These are phyloP conservation scores for Xylaria polymorpha DNA, from an alignment of 2,329 filamentous ascomycete genomes.

Conservation along the genomic window DNA sequence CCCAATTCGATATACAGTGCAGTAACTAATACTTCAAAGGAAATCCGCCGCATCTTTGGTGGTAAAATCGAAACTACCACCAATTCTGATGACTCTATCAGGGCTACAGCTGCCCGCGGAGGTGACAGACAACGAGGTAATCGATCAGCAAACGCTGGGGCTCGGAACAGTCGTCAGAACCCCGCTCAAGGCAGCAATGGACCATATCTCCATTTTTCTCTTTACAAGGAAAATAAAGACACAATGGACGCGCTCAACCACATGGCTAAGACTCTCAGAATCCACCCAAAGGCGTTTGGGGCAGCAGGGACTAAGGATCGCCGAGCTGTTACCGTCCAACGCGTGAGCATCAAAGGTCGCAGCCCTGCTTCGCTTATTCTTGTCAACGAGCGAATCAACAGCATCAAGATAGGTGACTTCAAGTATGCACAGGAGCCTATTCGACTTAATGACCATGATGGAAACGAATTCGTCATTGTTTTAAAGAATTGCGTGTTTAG, in stretches of 20 bases:
- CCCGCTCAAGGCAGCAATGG: conserved; percentile 59
- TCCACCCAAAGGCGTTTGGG: conserved; percentile 78
- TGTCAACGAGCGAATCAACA: conserved; percentile 71
- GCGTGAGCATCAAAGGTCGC: conserved; percentile 72
- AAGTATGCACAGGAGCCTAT: conserved; percentile 78
- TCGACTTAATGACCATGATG: conserved; percentile 82
- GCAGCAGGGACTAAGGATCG: conserved; percentile 91
- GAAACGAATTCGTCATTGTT: conserved; percentile 94
- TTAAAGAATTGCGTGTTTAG: conserved; percentile 83
- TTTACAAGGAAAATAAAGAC: conserved; percentile 97
- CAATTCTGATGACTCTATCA: conserved; percentile 65
- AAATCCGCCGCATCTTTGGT: conserved; percentile 83
- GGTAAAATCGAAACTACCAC: conserved; percentile 82
- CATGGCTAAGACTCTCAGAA: conserved; percentile 77
- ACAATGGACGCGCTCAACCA: conserved; percentile 91
- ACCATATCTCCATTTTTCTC: conserved; percentile 87
- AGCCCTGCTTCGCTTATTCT: conserved; percentile 69
- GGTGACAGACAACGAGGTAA: conserved; percentile 47
- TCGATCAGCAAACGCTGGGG: conserved; percentile 42
- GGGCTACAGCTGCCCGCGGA: conserved; percentile 61
- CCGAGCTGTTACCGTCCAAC: conserved; percentile 85
- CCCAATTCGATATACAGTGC: not conserved
- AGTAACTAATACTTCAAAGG: conserved; percentile 48
- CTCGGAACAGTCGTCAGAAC: conserved; percentile 42
- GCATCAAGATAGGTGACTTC: conserved; percentile 81